These are phyloP conservation scores for Picea abies DNA, from an alignment of 83 land plant species.

Conservation along the genomic window DNA sequence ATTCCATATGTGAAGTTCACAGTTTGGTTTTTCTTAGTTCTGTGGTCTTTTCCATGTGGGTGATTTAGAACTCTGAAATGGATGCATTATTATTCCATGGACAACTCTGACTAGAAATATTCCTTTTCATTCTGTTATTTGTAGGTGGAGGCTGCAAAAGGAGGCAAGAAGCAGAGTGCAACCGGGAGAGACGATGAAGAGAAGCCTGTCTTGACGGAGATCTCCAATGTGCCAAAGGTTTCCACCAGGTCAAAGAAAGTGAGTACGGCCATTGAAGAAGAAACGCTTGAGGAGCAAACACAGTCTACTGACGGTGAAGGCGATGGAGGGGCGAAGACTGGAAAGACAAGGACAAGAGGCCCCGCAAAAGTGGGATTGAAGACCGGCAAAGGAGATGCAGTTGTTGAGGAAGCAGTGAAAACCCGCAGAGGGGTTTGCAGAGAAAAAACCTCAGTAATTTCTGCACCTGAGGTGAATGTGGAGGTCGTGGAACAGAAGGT, in stretches of 20 bases:
- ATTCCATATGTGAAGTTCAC: no score
- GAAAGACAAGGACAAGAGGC: not conserved
- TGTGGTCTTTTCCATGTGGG: no score
- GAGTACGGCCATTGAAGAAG: not conserved
- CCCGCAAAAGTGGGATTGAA: not conserved
- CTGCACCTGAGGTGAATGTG: not conserved
- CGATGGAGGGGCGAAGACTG: not conserved
- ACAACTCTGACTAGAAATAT: not conserved
- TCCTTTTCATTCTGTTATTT: not conserved
- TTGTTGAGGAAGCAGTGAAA: not conserved
- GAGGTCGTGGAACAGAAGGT: not conserved
- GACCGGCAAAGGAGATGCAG: not conserved
- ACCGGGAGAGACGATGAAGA: not conserved
- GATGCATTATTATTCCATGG: not conserved
- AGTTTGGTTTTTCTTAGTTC: no score
- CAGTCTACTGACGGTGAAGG: not conserved
- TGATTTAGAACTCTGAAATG: no score
- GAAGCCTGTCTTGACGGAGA: not conserved
- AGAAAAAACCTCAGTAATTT: not conserved
- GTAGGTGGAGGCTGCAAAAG: slow-evolving; percentile 4
- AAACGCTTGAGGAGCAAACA: not conserved
- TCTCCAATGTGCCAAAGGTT: slow-evolving; percentile 2
- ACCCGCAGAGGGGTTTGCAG: not conserved
- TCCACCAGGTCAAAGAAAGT: not conserved
- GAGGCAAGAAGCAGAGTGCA: not conserved